These are phyloP conservation scores for Lentinula edodes DNA, from an alignment of 768 basidiomycete genomes.

Conservation along the genomic window DNA sequence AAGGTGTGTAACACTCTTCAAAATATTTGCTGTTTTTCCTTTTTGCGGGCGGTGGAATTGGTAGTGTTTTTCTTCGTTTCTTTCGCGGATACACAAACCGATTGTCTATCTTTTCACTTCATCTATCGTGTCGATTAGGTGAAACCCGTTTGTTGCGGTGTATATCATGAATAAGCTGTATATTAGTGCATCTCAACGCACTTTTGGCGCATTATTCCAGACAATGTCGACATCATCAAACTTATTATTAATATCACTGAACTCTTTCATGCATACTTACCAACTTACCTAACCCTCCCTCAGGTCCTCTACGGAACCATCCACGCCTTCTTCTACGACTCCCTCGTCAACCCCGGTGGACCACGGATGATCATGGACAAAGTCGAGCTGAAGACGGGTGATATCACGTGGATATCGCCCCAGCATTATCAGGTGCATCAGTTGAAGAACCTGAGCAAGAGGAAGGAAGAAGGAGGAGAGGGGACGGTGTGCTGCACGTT, in stretches of 20 bases:
- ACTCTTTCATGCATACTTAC: too few relatives aligned
- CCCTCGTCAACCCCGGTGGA: background rate
- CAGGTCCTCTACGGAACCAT: slow-evolving; percentile 15
- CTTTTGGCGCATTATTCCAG: background rate
- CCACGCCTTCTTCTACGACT: slow-evolving; percentile 10
- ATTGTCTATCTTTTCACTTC: too few relatives aligned
- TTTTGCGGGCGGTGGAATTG: background rate
- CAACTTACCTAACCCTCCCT: too few relatives aligned
- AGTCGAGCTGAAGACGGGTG: slow-evolving; percentile 9
- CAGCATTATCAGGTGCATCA: slow-evolving; percentile 16
- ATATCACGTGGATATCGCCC: slow-evolving; percentile 14
- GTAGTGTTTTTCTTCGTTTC: too few relatives aligned
- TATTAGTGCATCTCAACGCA: too few relatives aligned
- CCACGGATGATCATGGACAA: slow-evolving; percentile 1
- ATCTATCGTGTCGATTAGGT: too few relatives aligned
- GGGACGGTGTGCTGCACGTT: background rate
- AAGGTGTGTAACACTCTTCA: slow-evolving; percentile 7
- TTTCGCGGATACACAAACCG: too few relatives aligned
- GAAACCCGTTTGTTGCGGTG: too few relatives aligned
- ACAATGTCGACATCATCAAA: background rate
- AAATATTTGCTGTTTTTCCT: background rate
- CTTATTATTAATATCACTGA: background rate
- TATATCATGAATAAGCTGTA: too few relatives aligned
- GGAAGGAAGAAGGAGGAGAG: background rate
- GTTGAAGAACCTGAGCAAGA: slow-evolving; percentile 3